Conservation (phyloP, 2,329 filamentous ascomycete species). For the Trichoderma harzianum region DNA sequence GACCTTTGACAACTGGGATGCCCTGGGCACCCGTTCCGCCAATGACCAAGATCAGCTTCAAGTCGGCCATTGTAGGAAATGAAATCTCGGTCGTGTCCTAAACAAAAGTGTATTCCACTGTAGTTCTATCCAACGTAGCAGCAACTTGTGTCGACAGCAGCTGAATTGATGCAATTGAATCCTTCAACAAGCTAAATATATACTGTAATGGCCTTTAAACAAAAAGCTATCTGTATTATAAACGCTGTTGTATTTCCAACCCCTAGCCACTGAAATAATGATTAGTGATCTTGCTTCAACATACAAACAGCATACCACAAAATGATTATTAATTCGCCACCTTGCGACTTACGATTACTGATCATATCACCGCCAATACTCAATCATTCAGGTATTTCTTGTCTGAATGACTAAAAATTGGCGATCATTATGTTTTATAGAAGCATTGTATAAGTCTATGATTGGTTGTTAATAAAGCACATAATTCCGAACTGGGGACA, state of each 20-base stretch:
- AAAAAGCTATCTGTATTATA: fast-evolving
- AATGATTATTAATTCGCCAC: neutral
- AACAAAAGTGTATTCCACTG: neutral
- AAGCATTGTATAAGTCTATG: neutral
- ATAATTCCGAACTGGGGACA: neutral
- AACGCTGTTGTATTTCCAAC: neutral
- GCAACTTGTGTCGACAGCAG: fast-evolving
- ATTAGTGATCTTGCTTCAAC: neutral
- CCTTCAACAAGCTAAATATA: neutral
- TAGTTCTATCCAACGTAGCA: neutral
- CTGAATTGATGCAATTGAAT: neutral
- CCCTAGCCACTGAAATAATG: neutral
- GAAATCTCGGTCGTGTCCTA: neutral
- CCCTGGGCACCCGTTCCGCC: neutral
- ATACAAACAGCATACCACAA: neutral
- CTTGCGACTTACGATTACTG: neutral
- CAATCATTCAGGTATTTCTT: neutral
- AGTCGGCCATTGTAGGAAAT: neutral
- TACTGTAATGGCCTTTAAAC: neutral
- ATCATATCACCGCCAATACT: neutral
- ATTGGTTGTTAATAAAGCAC: neutral
- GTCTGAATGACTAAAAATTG: neutral
- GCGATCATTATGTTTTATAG: neutral
- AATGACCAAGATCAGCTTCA: neutral
- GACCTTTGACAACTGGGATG: neutral